Evolutionary conservation across 2,329 filamentous ascomycete genomes (phyloP), one percentile per base, ranked within the genome.

Genomic region (Dothideomycetes sp.): DNA sequence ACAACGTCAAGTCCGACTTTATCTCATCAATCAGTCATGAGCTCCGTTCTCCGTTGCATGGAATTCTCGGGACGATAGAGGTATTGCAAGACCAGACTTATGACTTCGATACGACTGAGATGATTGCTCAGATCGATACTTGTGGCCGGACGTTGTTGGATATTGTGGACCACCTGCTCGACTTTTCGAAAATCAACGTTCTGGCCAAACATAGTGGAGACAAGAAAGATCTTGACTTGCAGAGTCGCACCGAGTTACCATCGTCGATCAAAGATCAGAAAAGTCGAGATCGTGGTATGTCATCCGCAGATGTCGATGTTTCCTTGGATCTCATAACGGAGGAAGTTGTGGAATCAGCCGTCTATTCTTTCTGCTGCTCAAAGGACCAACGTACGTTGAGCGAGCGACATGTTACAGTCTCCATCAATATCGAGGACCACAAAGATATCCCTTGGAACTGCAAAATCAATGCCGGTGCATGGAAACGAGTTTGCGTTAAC

Each of bases 21-120:
- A 64, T 75, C 8, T 64, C 65, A 0, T 68, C 64, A 0, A 68
- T 74, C 17, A 68, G 63, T 17, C 71, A 74, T 47, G 71, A 75
- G 45, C 56, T 74, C 9, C 57, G 69, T 4, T 64, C 53, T 23
- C 71, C 62, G n/a, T 54, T 65, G 23, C 71, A 67, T 42, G 69
- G 64, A 20, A 65, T 67, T 25, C 55, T 68, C 5, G 69, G 67
- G 1, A 68, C 63, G 16, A 56, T 65, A 2, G 69, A 73, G 45
- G 59, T 71, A 4, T 47, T 72, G 4, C 56, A 61, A 3, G 64
- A 64, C 4, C 68, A 63, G 3, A 47, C 49, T 11, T 54, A 53
- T 15, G 58, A 57, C 34, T 51, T 56, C 1, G 56, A 64, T 31
- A 56, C 68, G 31, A 49, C 51, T 41, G 62, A 56, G 29, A 58